Conservation (phyloP, 1,139 yeast species). For the Nakaseomyces bracarensis region DNA sequence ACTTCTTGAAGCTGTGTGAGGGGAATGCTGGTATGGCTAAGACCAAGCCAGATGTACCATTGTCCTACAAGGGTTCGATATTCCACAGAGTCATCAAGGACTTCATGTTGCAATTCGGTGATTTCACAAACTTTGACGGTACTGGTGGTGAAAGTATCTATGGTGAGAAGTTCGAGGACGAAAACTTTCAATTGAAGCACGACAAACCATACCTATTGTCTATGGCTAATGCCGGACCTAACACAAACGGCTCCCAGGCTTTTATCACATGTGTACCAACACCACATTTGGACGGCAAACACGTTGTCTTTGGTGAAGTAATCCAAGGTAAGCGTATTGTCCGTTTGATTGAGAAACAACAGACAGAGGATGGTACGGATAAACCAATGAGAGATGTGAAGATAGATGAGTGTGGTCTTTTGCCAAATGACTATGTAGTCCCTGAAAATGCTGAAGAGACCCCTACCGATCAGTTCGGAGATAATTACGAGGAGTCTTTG, state of each 20-base stretch:
- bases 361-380: conserved; percentile 52
- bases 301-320: conserved; percentile 91
- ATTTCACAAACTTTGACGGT: conserved; percentile 81
- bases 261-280: conserved; percentile 83
- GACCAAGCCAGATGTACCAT: conserved; percentile 48
- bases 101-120: conserved; percentile 97
- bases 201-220: conserved; percentile 80
- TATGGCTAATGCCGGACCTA: conserved; percentile 95
- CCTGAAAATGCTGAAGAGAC: conserved; percentile 38
- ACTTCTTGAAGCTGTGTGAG: conserved; percentile 82
- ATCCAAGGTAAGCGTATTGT: conserved; percentile 75
- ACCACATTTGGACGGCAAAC: conserved; percentile 86
- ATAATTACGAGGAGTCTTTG: conserved; percentile 66
- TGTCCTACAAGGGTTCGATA: conserved; percentile 65
- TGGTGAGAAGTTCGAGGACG: conserved; percentile 94
- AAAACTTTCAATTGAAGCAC: conserved; percentile 68
- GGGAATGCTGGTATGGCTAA: conserved; percentile 74
- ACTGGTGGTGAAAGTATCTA: conserved; percentile 94
- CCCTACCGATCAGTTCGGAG: conserved; percentile 69
- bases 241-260: conserved; percentile 93
- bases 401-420: conserved; percentile 72
- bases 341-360: conserved; percentile 63
- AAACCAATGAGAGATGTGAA: conserved; percentile 57
- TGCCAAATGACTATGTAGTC: conserved; percentile 49
- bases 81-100: conserved; percentile 90